Evolutionary conservation across 2,329 filamentous ascomycete species (phyloP), one percentile per base, ranked within the genome.

Genomic region (Zymoseptoria ardabiliae): DNA sequence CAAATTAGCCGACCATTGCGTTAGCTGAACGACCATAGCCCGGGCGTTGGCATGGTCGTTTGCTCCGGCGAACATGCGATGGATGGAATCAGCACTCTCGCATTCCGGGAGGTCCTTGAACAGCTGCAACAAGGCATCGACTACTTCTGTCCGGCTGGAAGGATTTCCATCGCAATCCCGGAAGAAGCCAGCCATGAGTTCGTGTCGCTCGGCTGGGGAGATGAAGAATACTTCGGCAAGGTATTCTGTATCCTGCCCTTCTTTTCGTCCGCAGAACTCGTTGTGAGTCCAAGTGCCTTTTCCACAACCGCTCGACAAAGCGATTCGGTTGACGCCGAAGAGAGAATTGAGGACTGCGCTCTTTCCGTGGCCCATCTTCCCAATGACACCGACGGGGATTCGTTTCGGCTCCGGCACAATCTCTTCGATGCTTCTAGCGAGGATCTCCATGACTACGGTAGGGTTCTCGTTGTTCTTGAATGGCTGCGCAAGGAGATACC

Each of bases 261-360:
- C 22, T 23, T 5, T 23, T 5, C 22, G 22, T 23, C 22, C 22
- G 5, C 22, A 23, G 22, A 23, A 23, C 22, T 23, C 22, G 22
- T 23, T 23, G 22, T 23, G 22, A 23, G 10, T 55, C 55, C 1
- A 53, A 30, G 8, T 62, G 50, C 20, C 50, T 25, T 1, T 54
- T 20, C 20, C 20, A 52, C 55, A 64, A 68, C 9, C 41, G 17
- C n/a, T 69, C 63, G 2, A 59, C 54, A 1, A 65, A 61, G 68
- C 66, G 23, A 69, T 60, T 7, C 30, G 63, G 21, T 63, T 65
- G 8, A 62, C 20, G 19, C 58, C 58, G 1, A 68, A 57, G 2
- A 68, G 50, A 1, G 66, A 68, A 50, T 69, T 69, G 61, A 68
- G 62, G 2, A 60, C 21, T 0, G 61, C 59, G 56, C 66, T 68